Evolutionary conservation across 2,329 filamentous ascomycete genomes (phyloP).

Genomic region (Alternaria ethzedia): DNA sequence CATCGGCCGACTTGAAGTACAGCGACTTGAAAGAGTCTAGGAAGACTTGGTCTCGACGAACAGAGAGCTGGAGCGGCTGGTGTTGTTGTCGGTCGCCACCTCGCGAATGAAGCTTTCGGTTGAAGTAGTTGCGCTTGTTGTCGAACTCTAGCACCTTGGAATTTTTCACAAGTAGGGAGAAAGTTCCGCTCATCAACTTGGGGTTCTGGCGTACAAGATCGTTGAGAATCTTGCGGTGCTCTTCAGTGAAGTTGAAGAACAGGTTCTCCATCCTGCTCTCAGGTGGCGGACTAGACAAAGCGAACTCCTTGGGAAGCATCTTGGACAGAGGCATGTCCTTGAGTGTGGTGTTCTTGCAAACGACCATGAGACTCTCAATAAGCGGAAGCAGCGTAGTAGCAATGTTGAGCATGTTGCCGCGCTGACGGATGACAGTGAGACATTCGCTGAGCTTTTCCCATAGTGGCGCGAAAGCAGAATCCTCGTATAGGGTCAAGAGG

Average conservation of each 20-base stretch:
- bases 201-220: constrained; percentile 97
- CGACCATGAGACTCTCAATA: constrained; percentile 97
- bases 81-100: constrained; percentile 70
- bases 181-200: constrained; percentile 97
- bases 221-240: constrained; percentile 96
- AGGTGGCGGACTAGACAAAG: constrained; percentile 76
- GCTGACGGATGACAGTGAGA: constrained; percentile 83
- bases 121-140: constrained; percentile 99
- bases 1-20: constrained; percentile 94
- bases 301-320: constrained; percentile 66
- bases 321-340: constrained; percentile 65
- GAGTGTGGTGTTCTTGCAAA: constrained; percentile 95
- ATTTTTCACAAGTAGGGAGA: constrained; percentile 95
- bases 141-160: constrained; percentile 99
- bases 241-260: constrained; percentile 97
- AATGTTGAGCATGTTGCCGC: constrained; percentile 95
- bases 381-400: constrained; percentile 93
- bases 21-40: constrained; percentile 98
- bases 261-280: constrained; percentile 84
- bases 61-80: constrained; percentile 81
- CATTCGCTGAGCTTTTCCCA: constrained; percentile 94
- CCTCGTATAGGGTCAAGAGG: constrained; percentile 86
- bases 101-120: constrained; percentile 83
- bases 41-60: constrained; percentile 95
- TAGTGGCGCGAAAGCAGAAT: constrained; percentile 84